These are phyloP conservation scores for Aspergillus flavus DNA, from an alignment of 2,329 filamentous ascomycete genomes.

Conservation along the genomic window DNA sequence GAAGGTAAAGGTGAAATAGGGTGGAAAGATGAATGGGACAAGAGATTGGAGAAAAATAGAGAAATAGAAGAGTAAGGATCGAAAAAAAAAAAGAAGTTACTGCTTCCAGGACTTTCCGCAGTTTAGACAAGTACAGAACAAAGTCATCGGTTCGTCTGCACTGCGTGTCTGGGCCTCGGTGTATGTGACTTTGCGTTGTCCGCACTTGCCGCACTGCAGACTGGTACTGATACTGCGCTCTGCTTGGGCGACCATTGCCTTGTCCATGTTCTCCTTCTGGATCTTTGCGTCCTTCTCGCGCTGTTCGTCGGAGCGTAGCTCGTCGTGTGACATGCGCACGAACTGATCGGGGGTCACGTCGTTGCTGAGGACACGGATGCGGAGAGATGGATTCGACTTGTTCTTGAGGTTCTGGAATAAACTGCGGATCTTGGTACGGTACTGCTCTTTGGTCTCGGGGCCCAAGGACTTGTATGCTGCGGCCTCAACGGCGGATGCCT, in stretches of 20 bases:
- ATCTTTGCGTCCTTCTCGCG: constrained; percentile 74
- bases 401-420: constrained; percentile 95
- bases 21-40: background rate
- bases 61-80: background rate
- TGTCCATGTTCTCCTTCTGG: constrained; percentile 92
- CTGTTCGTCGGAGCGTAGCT: constrained; percentile 85
- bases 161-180: constrained; percentile 92
- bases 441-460: constrained; percentile 70
- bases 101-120: constrained; percentile 53
- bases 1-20: background rate
- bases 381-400: constrained; percentile 79
- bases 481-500: constrained; percentile 72
- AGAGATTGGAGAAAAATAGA: background rate
- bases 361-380: constrained; percentile 72
- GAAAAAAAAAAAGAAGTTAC: constrained; percentile 26
- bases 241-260: constrained; percentile 89
- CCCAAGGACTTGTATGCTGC: constrained; percentile 73
- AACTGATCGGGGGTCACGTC: constrained; percentile 73
- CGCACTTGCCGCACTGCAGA: constrained; percentile 88
- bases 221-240: constrained; percentile 89
- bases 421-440: constrained; percentile 86
- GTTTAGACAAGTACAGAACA: constrained; percentile 52
- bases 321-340: constrained; percentile 83
- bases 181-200: constrained; percentile 92
- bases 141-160: constrained; percentile 81